Conservation (phyloP, 768 basidiomycete species). For the Neoboletus brunneissimus region DNA sequence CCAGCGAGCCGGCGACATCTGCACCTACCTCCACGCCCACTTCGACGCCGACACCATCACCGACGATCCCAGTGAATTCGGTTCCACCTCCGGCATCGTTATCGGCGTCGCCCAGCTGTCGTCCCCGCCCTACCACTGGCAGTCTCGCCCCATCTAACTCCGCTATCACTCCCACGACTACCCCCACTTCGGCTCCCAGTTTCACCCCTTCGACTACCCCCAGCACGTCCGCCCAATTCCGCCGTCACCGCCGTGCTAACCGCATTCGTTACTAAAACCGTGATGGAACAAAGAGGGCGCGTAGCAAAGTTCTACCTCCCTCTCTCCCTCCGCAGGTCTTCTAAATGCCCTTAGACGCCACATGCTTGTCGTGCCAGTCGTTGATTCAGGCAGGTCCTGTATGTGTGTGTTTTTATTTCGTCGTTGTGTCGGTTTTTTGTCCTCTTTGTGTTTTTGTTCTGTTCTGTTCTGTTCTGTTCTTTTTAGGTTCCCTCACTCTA, state of each 20-base stretch:
- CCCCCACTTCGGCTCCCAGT: neutral
- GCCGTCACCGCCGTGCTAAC: neutral
- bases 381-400: neutral
- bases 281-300: neutral
- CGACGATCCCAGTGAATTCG: neutral
- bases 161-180: neutral
- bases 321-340: neutral
- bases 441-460: neutral
- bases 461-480: neutral
- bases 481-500: neutral
- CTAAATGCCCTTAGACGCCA: neutral
- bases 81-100: neutral
- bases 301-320: neutral
- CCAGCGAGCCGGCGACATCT: neutral
- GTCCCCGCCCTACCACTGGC: neutral
- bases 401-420: neutral
- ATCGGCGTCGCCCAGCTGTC: neutral
- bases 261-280: neutral
- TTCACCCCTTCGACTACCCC: neutral
- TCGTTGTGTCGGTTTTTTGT: neutral
- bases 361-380: neutral
- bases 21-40: neutral
- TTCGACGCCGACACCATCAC: neutral
- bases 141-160: neutral
- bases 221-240: neutral